phyloP scores from a whole-genome alignment of 768 basidiomycete genomes.

The Hemileccinum impolitum region DNA sequence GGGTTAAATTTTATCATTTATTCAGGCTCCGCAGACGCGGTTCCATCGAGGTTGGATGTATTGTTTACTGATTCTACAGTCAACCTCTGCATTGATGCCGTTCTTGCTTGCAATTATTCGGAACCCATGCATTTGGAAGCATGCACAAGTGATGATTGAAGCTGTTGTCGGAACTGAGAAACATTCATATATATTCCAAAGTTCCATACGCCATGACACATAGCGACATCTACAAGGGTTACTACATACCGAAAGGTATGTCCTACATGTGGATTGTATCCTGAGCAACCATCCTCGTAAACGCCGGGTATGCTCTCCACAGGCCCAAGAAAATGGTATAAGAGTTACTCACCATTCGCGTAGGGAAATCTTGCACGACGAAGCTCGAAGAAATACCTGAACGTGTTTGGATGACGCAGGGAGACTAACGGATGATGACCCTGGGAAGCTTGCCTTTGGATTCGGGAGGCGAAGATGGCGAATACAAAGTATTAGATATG shows the following conservation, averaged over 20 bases:
- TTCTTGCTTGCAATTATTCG: constrained; percentile 12
- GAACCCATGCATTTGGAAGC: constrained; percentile 12
- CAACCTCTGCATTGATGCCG: neutral
- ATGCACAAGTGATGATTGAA: constrained; percentile 11
- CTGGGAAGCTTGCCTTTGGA: too few relatives aligned
- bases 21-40: too few relatives aligned
- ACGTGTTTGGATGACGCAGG: too few relatives aligned
- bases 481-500: too few relatives aligned
- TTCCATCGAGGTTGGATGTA: neutral
- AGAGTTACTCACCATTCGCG: too few relatives aligned
- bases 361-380: too few relatives aligned
- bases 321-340: too few relatives aligned
- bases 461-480: too few relatives aligned
- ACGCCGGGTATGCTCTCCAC: constrained; percentile 4
- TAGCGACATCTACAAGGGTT: constrained; percentile 40
- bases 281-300: constrained; percentile 1
- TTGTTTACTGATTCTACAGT: neutral
- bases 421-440: too few relatives aligned
- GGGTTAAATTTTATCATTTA: too few relatives aligned
- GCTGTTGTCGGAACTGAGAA: constrained; percentile 3
- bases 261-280: neutral
- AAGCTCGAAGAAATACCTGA: too few relatives aligned
- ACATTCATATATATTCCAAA: neutral
- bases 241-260: constrained; percentile 48
- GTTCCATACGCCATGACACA: constrained; percentile 26